Evolutionary conservation across 2,329 filamentous ascomycete genomes (phyloP), one percentile per base, ranked within the genome.

Genomic region (Apiospora sp.): DNA sequence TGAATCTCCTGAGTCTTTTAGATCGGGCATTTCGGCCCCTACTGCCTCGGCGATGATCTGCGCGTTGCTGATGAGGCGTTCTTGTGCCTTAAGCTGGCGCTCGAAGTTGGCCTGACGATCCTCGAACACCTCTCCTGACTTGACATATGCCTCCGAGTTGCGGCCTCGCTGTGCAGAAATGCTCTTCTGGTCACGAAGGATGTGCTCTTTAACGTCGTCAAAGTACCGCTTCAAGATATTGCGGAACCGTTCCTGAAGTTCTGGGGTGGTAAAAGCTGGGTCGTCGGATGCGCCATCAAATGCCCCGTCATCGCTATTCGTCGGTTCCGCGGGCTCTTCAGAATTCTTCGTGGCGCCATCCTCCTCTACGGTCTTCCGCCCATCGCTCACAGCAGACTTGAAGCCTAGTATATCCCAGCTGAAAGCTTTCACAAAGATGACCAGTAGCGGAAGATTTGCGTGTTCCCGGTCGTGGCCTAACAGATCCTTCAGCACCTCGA

Each of bases 111-210:
- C 91, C 81, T 99, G 96, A 69, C 96, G 93, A 79, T 99, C 96
- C 81, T 99, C 96, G 75, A 99, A 98, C 6, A 99, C 96, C 80
- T 99, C 96, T 2, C 96, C 96, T 49, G 96, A 98, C 80, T 98
- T 98, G 78, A 99, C 96, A 78, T 99, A 99, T 7, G 96, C 96
- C 82, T 99, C 96, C 0, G 96, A 96, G 83, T 99, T 99, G 77
- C 96, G 95, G 75, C 95, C 94, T 71, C 94, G 94, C 83, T 99
- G 96, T 37, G 90, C 91, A 71, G 92, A 90, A 54, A 99, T 92
- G 54, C 93, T 92, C 82, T 97, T 96, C 81, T 99, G 96, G 78
- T 98, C 95, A n/a, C 94, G 92, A 43, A 95, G 82, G 43, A 99
- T 88, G 79, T 98, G 96, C 22, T 89, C 87, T 79, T 97, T 98